Conservation (phyloP, 768 basidiomycete genomes). For the Naganishia kalamii region DNA sequence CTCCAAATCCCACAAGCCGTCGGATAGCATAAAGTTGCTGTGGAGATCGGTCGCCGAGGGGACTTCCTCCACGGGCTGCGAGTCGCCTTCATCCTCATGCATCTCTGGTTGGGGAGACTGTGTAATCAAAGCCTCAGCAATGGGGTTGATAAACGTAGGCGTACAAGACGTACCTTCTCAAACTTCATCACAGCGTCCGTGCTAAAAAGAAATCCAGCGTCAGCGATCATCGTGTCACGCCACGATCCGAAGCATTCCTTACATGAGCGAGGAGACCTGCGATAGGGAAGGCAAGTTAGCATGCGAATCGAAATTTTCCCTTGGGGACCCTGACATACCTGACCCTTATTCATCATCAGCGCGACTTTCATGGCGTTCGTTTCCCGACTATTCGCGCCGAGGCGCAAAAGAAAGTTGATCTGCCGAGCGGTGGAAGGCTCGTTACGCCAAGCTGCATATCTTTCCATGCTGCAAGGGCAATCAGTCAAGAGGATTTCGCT, state of each 20-base stretch:
- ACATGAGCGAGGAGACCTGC: neutral
- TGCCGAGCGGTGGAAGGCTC: neutral
- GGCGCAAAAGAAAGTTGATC: neutral
- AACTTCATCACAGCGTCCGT: neutral
- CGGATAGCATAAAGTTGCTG: neutral
- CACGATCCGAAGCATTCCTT: neutral
- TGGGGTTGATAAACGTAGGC: neutral
- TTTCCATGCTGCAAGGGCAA: neutral
- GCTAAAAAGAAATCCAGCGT: too few relatives aligned
- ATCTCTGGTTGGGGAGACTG: too few relatives aligned
- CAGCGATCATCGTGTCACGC: neutral
- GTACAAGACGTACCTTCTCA: neutral
- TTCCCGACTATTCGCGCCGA: neutral
- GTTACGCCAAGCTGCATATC: neutral
- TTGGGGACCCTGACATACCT: neutral
- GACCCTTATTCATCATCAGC: neutral
- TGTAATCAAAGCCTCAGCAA: neutral
- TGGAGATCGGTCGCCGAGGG: neutral
- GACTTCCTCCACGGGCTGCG: neutral
- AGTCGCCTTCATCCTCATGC: neutral
- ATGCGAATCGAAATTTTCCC: too few relatives aligned
- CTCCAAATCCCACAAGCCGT: neutral
- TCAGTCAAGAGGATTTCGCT: neutral
- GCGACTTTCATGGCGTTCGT: neutral
- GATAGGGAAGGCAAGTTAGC: neutral